phyloP scores from a whole-genome alignment of 2,329 filamentous ascomycete species.

The Furcasterigmium furcatum region DNA sequence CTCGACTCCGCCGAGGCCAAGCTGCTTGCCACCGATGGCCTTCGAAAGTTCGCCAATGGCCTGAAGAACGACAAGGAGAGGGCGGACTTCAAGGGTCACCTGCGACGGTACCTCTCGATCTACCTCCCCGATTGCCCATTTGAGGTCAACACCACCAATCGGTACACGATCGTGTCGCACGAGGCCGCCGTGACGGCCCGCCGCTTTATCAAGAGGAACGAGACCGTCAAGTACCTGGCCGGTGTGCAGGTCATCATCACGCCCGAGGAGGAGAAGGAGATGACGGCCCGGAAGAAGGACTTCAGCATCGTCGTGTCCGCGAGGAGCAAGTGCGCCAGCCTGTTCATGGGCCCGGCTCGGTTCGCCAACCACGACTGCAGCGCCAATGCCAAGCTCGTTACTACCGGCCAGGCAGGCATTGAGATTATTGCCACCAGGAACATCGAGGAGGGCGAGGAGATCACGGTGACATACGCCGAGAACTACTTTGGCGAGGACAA shows the following conservation, averaged over 20 bases:
- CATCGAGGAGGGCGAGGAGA: constrained; percentile 87
- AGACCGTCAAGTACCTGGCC: constrained; percentile 84
- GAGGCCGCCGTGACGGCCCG: constrained; percentile 87
- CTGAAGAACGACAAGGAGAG: constrained; percentile 73
- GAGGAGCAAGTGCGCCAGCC: constrained; percentile 81
- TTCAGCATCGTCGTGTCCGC: constrained; percentile 97
- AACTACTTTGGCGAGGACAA: constrained; percentile 96
- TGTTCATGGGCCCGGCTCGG: constrained; percentile 92
- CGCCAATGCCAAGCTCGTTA: constrained; percentile 85
- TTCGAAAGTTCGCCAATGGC: constrained; percentile 66
- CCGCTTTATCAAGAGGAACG: constrained; percentile 72
- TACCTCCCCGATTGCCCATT: constrained; percentile 93
- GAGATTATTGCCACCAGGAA: constrained; percentile 81
- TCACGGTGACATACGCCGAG: constrained; percentile 93
- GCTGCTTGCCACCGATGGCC: constrained; percentile 68
- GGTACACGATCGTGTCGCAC: constrained; percentile 87
- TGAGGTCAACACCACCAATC: constrained; percentile 87
- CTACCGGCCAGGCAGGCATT: constrained; percentile 80
- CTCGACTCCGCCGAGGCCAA: constrained; percentile 66
- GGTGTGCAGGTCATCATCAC: constrained; percentile 93
- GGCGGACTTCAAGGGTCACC: constrained; percentile 80
- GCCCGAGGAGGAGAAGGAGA: constrained; percentile 80
- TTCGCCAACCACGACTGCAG: constrained; percentile 98
- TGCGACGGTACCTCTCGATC: constrained; percentile 88
- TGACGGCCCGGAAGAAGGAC: constrained; percentile 81